Percentiles rank a stretch among this genome's conserved stretches.
These are phyloP conservation scores for Primulina huaijiensis DNA, from an alignment of 257 asterid genomes.

Conservation along the genomic window DNA sequence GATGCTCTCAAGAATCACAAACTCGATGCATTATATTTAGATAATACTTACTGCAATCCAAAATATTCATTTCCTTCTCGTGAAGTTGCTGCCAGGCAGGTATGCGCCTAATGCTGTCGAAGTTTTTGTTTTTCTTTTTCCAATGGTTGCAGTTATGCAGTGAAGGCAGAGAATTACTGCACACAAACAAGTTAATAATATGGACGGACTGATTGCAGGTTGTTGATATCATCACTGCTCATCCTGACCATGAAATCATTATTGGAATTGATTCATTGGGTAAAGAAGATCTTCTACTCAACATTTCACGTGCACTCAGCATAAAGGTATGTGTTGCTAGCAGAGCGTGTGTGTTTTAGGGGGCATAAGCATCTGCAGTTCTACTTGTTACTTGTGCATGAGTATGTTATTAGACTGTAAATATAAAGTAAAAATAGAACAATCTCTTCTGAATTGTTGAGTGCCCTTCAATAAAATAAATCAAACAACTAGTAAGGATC, in stretches of 20 bases:
- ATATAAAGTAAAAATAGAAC: no score
- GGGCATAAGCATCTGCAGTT: no score
- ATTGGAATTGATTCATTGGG: conserved; percentile 80
- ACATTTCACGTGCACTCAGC: conserved; percentile 52
- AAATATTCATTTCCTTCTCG: conserved; percentile 69
- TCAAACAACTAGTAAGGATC: no score
- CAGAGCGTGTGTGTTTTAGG: no score
- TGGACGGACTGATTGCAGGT: conserved; percentile 44
- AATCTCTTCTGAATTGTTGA: no score
- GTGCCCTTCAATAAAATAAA: no score
- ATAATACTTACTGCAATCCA: conserved; percentile 82
- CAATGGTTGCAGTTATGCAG: background rate
- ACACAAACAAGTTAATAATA: background rate
- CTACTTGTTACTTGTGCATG: no score
- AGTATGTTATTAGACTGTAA: no score
- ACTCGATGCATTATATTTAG: conserved; percentile 56
- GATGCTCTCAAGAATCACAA: conserved; percentile 61
- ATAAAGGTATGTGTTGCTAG: conserved; percentile 47
- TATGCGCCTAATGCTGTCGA: conserved; percentile 26
- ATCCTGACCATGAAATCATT: conserved; percentile 72
- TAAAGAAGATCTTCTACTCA: conserved; percentile 80
- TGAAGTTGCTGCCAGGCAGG: conserved; percentile 72
- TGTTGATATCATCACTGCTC: conserved; percentile 63
- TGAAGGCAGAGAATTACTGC: background rate
- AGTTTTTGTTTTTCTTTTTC: conserved; percentile 4